These are phyloP conservation scores for Globisporangium nagaii DNA, from an alignment of 352 stramenopile genomes.

Conservation along the genomic window DNA sequence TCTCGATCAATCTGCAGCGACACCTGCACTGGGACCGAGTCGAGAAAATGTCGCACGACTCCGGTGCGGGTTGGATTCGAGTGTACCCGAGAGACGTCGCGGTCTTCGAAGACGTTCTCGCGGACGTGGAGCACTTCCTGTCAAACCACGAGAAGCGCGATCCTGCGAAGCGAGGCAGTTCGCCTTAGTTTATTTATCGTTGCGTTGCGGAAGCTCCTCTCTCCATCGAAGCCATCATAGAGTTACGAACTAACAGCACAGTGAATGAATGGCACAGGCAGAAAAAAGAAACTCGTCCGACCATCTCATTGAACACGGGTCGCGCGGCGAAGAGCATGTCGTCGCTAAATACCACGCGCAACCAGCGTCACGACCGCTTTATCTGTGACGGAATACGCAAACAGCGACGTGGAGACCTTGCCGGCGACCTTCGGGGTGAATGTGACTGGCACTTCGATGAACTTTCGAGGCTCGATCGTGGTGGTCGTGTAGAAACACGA, in stretches of 20 bases:
- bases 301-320: no score
- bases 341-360: constrained; percentile 46
- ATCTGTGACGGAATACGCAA: constrained; percentile 71
- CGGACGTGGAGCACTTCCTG: constrained; percentile 70
- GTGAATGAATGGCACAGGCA: constrained; percentile 1
- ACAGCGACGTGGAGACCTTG: constrained; percentile 78
- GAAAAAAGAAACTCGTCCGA: no score
- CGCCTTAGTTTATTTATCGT: constrained; percentile 12
- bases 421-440: constrained; percentile 75
- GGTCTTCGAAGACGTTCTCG: constrained; percentile 65
- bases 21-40: constrained; percentile 86
- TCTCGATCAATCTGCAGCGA: constrained; percentile 83
- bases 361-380: constrained; percentile 80
- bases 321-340: no score
- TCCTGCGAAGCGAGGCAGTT: constrained; percentile 12
- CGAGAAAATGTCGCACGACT: constrained; percentile 87
- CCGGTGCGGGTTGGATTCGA: constrained; percentile 77
- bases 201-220: neutral
- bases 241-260: neutral
- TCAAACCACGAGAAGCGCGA: constrained; percentile 41
- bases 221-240: constrained; percentile 6
- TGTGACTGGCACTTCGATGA: constrained; percentile 74
- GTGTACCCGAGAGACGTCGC: constrained; percentile 82
- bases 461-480: constrained; percentile 77
- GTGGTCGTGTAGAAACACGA: constrained; percentile 68